phyloP scores from a whole-genome alignment of 345 rosid genomes.

The Populus simonii region DNA sequence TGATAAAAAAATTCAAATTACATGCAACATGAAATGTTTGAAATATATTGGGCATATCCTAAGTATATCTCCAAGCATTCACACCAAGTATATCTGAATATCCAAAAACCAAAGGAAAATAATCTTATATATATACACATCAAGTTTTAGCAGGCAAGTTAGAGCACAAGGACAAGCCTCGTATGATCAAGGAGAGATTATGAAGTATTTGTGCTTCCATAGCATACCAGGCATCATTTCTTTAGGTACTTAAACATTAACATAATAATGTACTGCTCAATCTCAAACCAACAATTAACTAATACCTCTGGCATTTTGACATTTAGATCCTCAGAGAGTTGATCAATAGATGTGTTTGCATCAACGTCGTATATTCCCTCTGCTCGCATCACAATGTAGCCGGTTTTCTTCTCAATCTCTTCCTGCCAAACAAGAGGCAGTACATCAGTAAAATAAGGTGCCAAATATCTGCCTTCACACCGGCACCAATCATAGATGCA shows the following conservation, averaged over 20 bases:
- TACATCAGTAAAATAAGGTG: background rate
- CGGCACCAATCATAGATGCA: background rate
- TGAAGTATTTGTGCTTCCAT: too few relatives aligned
- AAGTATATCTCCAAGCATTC: too few relatives aligned
- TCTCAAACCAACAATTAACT: background rate
- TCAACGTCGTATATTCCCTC: constrained; percentile 93
- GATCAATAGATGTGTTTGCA: constrained; percentile 97
- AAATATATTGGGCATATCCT: too few relatives aligned
- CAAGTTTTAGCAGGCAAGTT: too few relatives aligned
- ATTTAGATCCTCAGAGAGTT: constrained; percentile 85
- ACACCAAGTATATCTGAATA: too few relatives aligned
- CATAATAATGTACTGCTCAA: background rate
- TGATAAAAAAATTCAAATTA: too few relatives aligned
- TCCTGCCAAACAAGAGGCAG: constrained; percentile 49
- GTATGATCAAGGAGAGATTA: too few relatives aligned
- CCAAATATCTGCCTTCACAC: background rate
- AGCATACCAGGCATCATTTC: background rate
- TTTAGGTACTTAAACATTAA: background rate
- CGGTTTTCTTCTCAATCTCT: constrained; percentile 98
- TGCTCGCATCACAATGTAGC: constrained; percentile 94
- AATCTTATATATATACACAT: too few relatives aligned
- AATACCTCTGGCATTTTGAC: constrained; percentile 96
- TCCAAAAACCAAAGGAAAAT: too few relatives aligned
- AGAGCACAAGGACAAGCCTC: too few relatives aligned
- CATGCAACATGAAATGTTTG: too few relatives aligned